Evolutionary conservation across 2,329 filamentous ascomycete genomes (phyloP), one percentile per base, ranked within the genome.

Genomic region (Aureobasidium melanogenum): DNA sequence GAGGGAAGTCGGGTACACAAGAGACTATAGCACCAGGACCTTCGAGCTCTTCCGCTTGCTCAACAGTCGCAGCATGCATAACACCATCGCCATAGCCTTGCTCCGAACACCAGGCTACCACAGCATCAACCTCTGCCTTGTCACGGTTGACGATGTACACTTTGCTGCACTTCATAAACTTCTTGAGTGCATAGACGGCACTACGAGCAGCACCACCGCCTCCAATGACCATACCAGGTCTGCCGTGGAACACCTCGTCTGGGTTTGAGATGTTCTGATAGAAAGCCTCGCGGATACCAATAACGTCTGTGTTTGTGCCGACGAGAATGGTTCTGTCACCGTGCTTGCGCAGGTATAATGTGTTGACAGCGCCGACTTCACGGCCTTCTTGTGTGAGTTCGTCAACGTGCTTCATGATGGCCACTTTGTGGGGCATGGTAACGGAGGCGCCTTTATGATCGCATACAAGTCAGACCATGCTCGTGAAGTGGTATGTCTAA

Each of bases 341-440:
- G 51, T 78, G 76, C 50, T 76, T 73, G 24, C 82, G 78, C 50
- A 89, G 72, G 76, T 88, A 92, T 57, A 93, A 81, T 0, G 89
- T 94, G 77, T 94, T 93, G 73, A 88, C 87, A 55, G 89, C 89
- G 51, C 89, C 88, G 24, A 91, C 86, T 38, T 86, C 84, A 54
- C 82, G 80, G 66, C 84, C 88, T 73, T 91, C 88, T 24, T 84
- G 81, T 7, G 88, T 91, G 39, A 92, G 77, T 59, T 86, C 83
- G 69, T 93, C 88, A 9, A 93, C 80, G 66, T 89, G 80, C 0
- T 83, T 79, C 63, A 92, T 83, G 70, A 93, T 90, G 67, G 84
- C 80, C 28, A 93, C 83, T 73, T 94, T 93, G 78, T 90, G 86
- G 0, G 89, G 89, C 89, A 93, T 94, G 22, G 89, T 93, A 39